Base-by-base conservation (phyloP, 106 monocot species). In the Acanthochlamys bracteata region DNA sequence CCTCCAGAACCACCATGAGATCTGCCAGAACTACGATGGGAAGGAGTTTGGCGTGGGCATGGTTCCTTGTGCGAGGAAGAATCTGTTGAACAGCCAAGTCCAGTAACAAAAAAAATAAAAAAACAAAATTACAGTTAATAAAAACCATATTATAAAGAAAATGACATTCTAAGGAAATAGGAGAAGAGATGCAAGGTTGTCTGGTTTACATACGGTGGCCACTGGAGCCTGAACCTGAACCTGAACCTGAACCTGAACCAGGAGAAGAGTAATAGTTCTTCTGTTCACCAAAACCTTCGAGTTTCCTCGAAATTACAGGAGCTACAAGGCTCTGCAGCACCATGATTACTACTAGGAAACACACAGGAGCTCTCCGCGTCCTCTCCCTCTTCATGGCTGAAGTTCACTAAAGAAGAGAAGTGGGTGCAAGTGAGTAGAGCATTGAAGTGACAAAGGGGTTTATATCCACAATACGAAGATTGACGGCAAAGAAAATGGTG, bases 261-360 rank as follows among this genome's bases (percentile, higher is more conserved):
- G 71, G 69, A 61, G 33, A 33, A 33, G 61, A 63, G 73, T 74
- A 70, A 60, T 70, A 71, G 61, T 25, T 77, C 73, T 82, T 77
- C 66, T 73, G 43, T 13, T 73, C 76, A 53, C 46, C 63, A 19
- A 77, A 57, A n/a, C 63, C 77, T 40, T 55, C 69, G 4, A 69
- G 69, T 25, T 39, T 77, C 39, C 76, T 20, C 11, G 55, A 66
- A 39, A 59, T 21, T 7, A 73, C 68, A 11, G 65, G 65, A 42
- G 62, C 13, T 19, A 71, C 52, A 10, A 71, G 49, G 16, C 20
- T 67, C 25, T 66, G 71, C 62, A 66, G 55, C 23, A 60, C 20
- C 39, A 77, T 60, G 16, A 57, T 66, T 15, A 56, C 39, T 6
- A 82, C 42, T 25, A 81, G 33, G 16, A 69, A 55, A 55, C 77